Evolutionary conservation across 192 early-diverging fungal species (phyloP).

Genomic region (Phycomyces blakesleeanus): DNA sequence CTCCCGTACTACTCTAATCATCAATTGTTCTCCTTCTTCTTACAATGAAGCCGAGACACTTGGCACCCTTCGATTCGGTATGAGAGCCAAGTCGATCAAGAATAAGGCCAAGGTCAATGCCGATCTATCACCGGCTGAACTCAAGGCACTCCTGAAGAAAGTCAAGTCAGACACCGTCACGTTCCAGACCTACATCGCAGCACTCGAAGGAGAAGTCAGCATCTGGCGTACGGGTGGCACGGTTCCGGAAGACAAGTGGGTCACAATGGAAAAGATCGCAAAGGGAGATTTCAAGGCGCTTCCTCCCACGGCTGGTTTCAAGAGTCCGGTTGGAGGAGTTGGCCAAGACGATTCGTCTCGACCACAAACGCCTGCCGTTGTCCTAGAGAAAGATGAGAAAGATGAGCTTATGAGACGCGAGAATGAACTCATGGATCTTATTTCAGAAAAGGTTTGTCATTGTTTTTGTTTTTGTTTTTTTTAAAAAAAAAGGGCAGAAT

Average conservation of each 20-base stretch:
- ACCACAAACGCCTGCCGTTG: constrained; percentile 72
- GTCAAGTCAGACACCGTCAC: constrained; percentile 75
- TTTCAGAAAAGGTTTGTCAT: constrained; percentile 78
- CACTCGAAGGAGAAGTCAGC: constrained; percentile 84
- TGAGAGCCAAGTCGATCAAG: constrained; percentile 98
- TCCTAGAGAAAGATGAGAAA: constrained; percentile 82
- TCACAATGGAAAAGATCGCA: constrained; percentile 51
- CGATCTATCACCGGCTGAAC: constrained; percentile 89
- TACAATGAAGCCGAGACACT: constrained; percentile 97
- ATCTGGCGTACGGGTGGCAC: constrained; percentile 87
- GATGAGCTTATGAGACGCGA: constrained; percentile 94
- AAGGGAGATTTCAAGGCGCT: constrained; percentile 35
- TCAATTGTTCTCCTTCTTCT: constrained; percentile 96
- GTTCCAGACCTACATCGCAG: constrained; percentile 78
- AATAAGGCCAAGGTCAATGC: constrained; percentile 99
- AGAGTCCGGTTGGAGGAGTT: constrained; percentile 35
- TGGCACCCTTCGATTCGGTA: constrained; percentile 93
- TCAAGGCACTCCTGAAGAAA: constrained; percentile 92
- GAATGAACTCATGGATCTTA: constrained; percentile 90
- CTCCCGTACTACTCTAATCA: constrained; percentile 97
- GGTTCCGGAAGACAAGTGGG: constrained; percentile 67
- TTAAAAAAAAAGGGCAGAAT: not conserved
- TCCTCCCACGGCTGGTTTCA: constrained; percentile 44
- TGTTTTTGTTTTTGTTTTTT: too few species aligned
- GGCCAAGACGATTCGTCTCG: constrained; percentile 54